Conservation (phyloP, 2,329 filamentous ascomycete species). For the Penicillium sp. region DNA sequence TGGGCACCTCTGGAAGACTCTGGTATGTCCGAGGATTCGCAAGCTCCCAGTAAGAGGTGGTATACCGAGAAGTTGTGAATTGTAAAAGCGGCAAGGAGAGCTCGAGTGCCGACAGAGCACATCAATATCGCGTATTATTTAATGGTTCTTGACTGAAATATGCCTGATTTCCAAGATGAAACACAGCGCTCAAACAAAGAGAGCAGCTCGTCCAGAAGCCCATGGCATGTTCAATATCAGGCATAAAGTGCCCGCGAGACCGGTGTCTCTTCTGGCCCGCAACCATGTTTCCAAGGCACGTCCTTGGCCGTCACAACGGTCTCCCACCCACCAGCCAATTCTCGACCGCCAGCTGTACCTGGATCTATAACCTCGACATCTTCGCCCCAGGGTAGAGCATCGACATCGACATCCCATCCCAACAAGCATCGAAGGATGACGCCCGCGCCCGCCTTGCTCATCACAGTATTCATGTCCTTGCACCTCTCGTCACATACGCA, state of each 20-base stretch:
- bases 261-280: constrained; percentile 6
- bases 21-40: no score
- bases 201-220: no score
- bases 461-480: constrained; percentile 80
- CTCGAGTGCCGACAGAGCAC: no score
- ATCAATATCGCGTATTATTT: no score
- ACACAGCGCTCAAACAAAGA: no score
- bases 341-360: constrained; percentile 50
- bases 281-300: constrained; percentile 42
- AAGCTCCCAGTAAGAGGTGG: no score
- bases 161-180: no score
- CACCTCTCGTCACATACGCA: constrained; percentile 83
- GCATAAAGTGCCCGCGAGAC: background rate
- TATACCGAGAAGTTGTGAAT: no score
- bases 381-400: constrained; percentile 77
- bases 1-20: no score
- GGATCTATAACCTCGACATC: constrained; percentile 67
- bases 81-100: no score
- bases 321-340: constrained; percentile 65
- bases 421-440: constrained; percentile 75
- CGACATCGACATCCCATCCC: constrained; percentile 71
- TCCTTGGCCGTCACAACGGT: constrained; percentile 71
- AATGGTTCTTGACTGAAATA: no score
- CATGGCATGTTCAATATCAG: background rate
- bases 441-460: constrained; percentile 82